phyloP scores from a whole-genome alignment of 768 basidiomycete species.

The Tulasnella sp. region DNA sequence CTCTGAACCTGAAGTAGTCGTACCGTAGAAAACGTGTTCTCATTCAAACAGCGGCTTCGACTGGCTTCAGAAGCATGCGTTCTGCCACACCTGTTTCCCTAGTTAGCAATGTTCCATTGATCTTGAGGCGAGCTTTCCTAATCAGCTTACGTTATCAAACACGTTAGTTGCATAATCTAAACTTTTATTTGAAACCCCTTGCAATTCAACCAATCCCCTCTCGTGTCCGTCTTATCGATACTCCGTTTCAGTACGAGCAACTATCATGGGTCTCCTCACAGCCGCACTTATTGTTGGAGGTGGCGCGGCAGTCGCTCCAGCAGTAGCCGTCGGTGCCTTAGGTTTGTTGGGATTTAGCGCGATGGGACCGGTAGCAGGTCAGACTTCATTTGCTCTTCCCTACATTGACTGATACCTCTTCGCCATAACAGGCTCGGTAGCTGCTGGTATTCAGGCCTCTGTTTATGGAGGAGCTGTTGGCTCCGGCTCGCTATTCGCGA shows the following conservation, averaged over 20 bases:
- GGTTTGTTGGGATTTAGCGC: not conserved
- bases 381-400: not conserved
- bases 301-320: not conserved
- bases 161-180: not conserved
- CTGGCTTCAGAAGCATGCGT: no score
- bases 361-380: not conserved
- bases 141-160: not conserved
- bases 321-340: not conserved
- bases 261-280: not conserved
- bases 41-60: no score
- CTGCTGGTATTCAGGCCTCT: not conserved
- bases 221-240: not conserved
- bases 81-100: no score
- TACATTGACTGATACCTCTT: no score
- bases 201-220: not conserved
- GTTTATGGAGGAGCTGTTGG: not conserved
- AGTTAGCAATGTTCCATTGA: no score
- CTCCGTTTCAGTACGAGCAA: not conserved
- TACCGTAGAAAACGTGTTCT: no score
- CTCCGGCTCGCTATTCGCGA: not conserved
- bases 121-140: no score
- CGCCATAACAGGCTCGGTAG: not conserved
- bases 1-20: no score
- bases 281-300: not conserved
- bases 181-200: not conserved